phyloP scores from a whole-genome alignment of 805 yeast species.

The Barnettozyma botsteinii region DNA sequence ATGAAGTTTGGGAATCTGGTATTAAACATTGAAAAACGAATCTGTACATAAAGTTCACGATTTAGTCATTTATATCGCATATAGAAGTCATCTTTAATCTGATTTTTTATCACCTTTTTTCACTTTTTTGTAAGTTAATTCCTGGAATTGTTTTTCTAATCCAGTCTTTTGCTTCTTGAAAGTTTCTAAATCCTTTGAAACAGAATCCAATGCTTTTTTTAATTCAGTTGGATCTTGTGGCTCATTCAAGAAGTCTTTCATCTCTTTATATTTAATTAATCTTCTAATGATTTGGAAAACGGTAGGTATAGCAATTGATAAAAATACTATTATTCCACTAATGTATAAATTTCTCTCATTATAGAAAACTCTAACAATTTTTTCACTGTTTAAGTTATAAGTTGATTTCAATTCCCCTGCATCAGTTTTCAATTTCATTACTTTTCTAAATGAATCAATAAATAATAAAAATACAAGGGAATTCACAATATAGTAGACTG shows the following conservation, averaged over 20 bases:
- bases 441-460: constrained; percentile 47
- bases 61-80: no score
- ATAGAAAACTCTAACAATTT: constrained; percentile 53
- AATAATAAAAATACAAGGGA: constrained; percentile 44
- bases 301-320: constrained; percentile 48
- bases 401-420: constrained; percentile 18
- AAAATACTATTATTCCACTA: constrained; percentile 56
- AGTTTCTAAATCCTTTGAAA: constrained; percentile 39
- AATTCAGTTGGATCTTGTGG: constrained; percentile 13
- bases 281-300: constrained; percentile 47
- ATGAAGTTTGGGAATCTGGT: constrained; percentile 65
- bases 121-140: constrained; percentile 26
- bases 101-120: constrained; percentile 23
- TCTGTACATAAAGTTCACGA: neutral
- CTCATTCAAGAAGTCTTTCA: constrained; percentile 16
- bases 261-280: constrained; percentile 42
- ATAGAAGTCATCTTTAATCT: constrained; percentile 11
- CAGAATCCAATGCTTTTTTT: constrained; percentile 26
- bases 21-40: constrained; percentile 20
- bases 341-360: constrained; percentile 59
- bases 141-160: constrained; percentile 44
- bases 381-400: constrained; percentile 37
- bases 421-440: constrained; percentile 27
- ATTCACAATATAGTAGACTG: constrained; percentile 37
- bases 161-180: constrained; percentile 47